Evolutionary conservation across 257 asterid genomes (phyloP), one percentile per base, ranked within the genome.

Genomic region (Linderniella brevidens): DNA sequence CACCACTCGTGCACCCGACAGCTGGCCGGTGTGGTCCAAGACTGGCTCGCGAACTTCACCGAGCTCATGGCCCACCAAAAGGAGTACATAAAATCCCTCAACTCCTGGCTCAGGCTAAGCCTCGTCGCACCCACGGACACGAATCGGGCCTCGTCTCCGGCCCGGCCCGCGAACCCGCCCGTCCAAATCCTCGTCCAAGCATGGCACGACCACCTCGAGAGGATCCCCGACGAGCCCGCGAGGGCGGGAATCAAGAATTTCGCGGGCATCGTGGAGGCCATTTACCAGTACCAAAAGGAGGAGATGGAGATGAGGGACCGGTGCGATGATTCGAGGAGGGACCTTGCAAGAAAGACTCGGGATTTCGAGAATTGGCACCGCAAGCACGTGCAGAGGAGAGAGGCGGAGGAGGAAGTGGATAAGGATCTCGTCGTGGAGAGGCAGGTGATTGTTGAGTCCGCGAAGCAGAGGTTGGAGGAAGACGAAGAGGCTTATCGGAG

Each of bases 1-100:
- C 96, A 85, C 73, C 83, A 85, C 17, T 87, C 77, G 19, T 87
- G 80, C 38, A 90, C 96, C 0, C 74, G 65, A 50, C 94, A 81
- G 70, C 60, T 90, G 44, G 78, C 74, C 12, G 86, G 76, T 5
- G 94, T 85, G 19, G 78, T 81, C 50, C 78, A 79, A 45, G 96
- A 90, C 12, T 90, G 96, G 94, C 65, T 61, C 20, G 49, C 64
- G 9, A 82, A 79, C 57, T 77, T 85, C 59, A 73, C 68, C 38
- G 84, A 85, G 35, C 69, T 90, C 50, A 76, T 85, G 64, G 59
- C 48, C 66, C 74, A 75, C 53, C 93, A 90, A 51, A 81, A 73
- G 50, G 78, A 73, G 37, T 90, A 90, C 45, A 69, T 90, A 42
- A 69, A 59, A 58, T 73, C 88, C 17, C 81, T 85, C 56, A 77